Conservation (phyloP, 2,329 filamentous ascomycete genomes). For the Ascomycota sp. region DNA sequence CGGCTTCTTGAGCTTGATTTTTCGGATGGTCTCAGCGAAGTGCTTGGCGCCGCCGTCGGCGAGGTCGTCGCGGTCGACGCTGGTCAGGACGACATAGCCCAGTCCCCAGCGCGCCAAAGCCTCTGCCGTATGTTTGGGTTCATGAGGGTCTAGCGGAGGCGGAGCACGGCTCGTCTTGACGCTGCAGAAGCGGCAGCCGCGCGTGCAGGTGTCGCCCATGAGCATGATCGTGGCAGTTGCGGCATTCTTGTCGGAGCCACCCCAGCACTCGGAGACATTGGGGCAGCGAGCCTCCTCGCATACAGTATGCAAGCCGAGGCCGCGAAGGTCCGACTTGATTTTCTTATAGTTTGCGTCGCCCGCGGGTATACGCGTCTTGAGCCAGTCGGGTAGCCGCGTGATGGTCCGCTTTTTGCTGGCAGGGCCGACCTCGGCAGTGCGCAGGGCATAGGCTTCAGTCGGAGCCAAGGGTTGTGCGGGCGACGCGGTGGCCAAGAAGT, state of each 20-base stretch:
- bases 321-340: conserved; percentile 81
- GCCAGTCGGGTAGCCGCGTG: conserved; percentile 68
- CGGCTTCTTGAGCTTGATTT: conserved; percentile 69
- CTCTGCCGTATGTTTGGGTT: conserved; percentile 91
- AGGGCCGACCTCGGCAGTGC: conserved; percentile 41
- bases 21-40: conserved; percentile 81
- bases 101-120: conserved; percentile 80
- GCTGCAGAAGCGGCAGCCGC: conserved; percentile 88
- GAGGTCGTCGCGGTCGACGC: conserved; percentile 82
- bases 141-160: conserved; percentile 71
- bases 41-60: conserved; percentile 71
- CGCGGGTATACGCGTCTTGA: conserved; percentile 83
- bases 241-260: conserved; percentile 64
- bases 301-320: conserved; percentile 77
- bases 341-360: conserved; percentile 69
- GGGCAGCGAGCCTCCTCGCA: conserved; percentile 95
- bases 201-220: conserved; percentile 95
- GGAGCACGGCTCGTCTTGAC: conserved; percentile 70
- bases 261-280: conserved; percentile 97
- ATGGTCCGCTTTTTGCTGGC: conserved; percentile 39
- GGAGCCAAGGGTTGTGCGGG: conserved; percentile 20
- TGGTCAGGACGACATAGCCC: conserved; percentile 86
- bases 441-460: conserved; percentile 34
- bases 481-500: conserved; percentile 27
- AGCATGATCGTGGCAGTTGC: conserved; percentile 98